Base-by-base conservation (phyloP, 2,329 filamentous ascomycete species). In the Zalaria sp. region DNA sequence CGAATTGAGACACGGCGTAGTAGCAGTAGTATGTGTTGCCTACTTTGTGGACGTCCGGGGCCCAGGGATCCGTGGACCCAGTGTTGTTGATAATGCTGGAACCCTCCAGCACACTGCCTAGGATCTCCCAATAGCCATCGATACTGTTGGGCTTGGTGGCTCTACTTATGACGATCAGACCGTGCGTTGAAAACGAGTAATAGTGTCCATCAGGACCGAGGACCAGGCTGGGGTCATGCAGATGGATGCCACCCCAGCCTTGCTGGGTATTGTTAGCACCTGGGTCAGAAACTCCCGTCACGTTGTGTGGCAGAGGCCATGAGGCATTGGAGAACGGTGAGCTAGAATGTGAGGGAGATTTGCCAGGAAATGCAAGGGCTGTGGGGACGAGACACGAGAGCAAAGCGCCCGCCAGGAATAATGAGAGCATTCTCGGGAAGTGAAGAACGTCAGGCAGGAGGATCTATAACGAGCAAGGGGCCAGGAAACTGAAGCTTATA, bases 1-100 rank as follows among this genome's bases (percentile, higher is more conserved):
- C 77, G 48, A 79, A 80, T 1, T 69, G 64, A 29, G 70, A 77
- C 18, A 81, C 75, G 1, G 73, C 65, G 57, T 82, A 81, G 66
- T 78, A 81, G 18, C 76, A 58, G 51, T 80, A 71, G 60, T 81
- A 83, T 0, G 65, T 63, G 41, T 61, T 63, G 45, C 71, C 71
- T 9, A 82, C 64, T 9, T 71, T 60, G 18, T 63, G 58, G 10
- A 79, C 71, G 48, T 82, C 78, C 0, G 80, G 80, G 2, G 79
- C 79, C 39, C 42, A 43, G 11, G 44, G 37, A 29, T 44, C 44
- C 6, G 34, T 46, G 31, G 27, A 41, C 28, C 42, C 42, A n/a
- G 37, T 28, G 25, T 41, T 44, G 35, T 46, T 36, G 35, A 46
- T 46, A 11, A 44, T 29, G 34, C 37, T 41, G 2, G 42, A 37